These are phyloP conservation scores for Curvularia hawaiiensis DNA, from an alignment of 2,329 filamentous ascomycete species.

Conservation along the genomic window DNA sequence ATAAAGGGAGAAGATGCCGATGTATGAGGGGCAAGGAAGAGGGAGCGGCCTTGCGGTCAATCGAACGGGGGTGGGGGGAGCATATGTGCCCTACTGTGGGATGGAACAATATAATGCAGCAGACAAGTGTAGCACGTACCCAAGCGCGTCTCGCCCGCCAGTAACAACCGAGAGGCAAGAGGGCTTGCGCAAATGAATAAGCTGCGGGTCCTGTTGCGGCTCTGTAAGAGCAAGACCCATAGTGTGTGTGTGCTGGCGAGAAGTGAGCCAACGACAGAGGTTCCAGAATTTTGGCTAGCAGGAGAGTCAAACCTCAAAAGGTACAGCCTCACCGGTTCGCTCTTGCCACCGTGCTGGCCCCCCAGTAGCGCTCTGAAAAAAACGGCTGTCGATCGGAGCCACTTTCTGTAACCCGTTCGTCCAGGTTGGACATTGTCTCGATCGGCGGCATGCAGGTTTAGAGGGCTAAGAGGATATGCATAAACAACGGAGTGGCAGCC, in stretches of 20 bases:
- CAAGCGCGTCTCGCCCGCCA: constrained; percentile 53
- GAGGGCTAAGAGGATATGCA: constrained; percentile 39
- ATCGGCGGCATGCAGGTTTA: constrained; percentile 39
- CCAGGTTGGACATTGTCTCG: constrained; percentile 41
- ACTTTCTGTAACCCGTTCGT: constrained; percentile 39
- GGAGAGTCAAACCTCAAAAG: constrained; percentile 43
- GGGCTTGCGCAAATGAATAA: constrained; percentile 45
- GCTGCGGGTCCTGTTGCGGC: constrained; percentile 50
- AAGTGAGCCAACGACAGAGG: constrained; percentile 45
- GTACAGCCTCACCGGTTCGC: constrained; percentile 47
- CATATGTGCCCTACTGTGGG: constrained; percentile 47
- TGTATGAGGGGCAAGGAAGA: constrained; percentile 44
- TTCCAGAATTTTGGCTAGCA: constrained; percentile 48
- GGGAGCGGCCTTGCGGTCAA: constrained; percentile 46
- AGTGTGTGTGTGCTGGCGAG: constrained; percentile 92
- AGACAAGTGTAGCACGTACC: constrained; percentile 48
- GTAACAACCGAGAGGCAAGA: constrained; percentile 58
- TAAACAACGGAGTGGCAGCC: constrained; percentile 41
- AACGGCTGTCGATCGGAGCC: constrained; percentile 41
- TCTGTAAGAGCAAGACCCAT: constrained; percentile 53
- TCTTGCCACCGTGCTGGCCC: constrained; percentile 44
- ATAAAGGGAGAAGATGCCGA: constrained; percentile 36
- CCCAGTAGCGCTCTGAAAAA: constrained; percentile 42
- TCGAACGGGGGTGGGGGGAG: constrained; percentile 40
- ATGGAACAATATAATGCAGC: constrained; percentile 50